These are phyloP conservation scores for Adansonia grandidieri DNA, from an alignment of 441 rosid genomes.

Conservation along the genomic window DNA sequence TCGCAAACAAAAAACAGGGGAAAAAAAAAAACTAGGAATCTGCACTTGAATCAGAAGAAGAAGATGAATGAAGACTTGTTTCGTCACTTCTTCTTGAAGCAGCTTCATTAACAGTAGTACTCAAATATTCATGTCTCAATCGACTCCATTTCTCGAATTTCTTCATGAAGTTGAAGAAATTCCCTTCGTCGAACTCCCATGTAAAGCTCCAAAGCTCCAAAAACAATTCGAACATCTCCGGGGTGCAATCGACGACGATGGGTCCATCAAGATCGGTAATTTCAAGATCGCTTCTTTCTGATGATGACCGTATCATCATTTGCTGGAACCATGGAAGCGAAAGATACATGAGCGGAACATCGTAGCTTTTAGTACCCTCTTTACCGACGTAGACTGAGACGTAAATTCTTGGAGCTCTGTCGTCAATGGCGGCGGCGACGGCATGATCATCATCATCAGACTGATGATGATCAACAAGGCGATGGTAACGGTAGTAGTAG, in stretches of 20 bases:
- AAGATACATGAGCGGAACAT: not conserved
- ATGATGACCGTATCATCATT: not conserved
- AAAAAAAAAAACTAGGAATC: not conserved
- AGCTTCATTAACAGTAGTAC: not conserved
- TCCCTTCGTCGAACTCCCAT: not conserved
- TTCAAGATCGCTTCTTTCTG: not conserved
- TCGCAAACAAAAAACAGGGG: not conserved
- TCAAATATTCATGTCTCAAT: not conserved
- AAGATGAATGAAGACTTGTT: not conserved
- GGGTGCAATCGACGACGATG: not conserved
- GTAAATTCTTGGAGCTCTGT: not conserved
- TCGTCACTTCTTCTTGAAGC: no score
- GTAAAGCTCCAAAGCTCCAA: not conserved
- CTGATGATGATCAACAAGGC: not conserved
- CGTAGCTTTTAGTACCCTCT: not conserved
- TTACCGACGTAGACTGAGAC: not conserved
- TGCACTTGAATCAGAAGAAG: not conserved
- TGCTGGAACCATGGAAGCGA: not conserved
- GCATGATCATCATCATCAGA: not conserved
- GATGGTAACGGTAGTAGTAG: not conserved
- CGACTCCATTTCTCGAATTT: not conserved
- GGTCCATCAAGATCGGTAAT: not conserved
- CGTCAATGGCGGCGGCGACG: not conserved
- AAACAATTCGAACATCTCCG: not conserved
- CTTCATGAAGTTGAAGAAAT: not conserved